Conservation (phyloP, 345 rosid species). For the Ailanthus altissimus region DNA sequence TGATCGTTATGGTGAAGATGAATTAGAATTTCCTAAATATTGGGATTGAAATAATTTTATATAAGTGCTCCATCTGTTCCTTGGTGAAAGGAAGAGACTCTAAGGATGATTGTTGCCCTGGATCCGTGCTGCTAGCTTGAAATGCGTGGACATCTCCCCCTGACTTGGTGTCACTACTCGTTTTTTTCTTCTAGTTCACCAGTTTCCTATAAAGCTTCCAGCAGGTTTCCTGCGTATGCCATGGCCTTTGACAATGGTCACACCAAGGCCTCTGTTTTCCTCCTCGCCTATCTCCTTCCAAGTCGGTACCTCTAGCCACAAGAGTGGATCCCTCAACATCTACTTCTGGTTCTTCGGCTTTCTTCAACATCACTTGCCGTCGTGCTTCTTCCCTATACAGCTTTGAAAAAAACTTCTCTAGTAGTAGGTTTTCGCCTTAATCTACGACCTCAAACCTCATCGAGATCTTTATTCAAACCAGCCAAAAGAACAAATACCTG, state of each 20-base stretch:
- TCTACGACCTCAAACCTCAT: too few relatives aligned
- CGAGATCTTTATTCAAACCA: neutral
- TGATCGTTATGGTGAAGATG: neutral
- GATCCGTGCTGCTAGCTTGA: neutral
- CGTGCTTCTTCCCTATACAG: neutral
- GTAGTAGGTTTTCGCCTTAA: too few relatives aligned
- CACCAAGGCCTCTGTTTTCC: neutral
- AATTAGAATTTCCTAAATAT: neutral
- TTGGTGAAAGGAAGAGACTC: neutral
- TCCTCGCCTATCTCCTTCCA: neutral
- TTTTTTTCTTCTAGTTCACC: neutral
- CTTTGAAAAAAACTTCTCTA: too few relatives aligned
- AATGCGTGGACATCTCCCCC: neutral
- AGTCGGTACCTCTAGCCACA: neutral
- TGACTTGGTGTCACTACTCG: neutral
- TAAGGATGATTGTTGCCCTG: too few relatives aligned
- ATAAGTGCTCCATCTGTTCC: neutral
- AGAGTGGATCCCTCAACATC: neutral
- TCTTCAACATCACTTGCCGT: neutral
- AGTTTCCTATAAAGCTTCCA: conserved; percentile 3
- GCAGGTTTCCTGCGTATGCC: conserved; percentile 2
- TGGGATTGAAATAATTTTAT: neutral
- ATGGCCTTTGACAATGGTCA: neutral
- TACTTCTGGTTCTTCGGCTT: neutral
- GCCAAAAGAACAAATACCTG: neutral